Conservation (phyloP, 148 eudicot species). For the Polygonum aviculare region DNA sequence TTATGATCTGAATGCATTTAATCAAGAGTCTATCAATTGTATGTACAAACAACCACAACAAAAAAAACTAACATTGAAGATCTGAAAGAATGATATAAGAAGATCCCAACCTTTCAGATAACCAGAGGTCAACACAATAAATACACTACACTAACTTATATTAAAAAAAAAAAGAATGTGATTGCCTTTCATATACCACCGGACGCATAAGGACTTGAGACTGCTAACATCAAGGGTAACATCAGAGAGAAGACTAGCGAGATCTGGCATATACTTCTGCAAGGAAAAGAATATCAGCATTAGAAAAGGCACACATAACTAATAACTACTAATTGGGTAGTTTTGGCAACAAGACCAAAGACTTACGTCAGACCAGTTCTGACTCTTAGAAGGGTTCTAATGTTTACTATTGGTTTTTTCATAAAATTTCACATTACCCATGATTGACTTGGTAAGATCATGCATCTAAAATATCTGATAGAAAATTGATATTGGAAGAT, state of each 20-base stretch:
- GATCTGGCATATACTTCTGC: slow-evolving; percentile 98
- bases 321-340: not conserved
- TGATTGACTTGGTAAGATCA: not conserved
- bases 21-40: not conserved
- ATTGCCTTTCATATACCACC: slow-evolving; percentile 88
- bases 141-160: not conserved
- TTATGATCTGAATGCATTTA: slow-evolving; percentile 20
- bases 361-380: no score
- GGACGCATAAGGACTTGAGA: slow-evolving; percentile 67
- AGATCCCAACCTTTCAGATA: not conserved
- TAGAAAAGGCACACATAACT: no score
- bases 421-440: no score
- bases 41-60: not conserved
- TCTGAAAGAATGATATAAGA: no score
- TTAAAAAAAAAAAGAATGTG: not conserved
- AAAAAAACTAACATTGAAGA: not conserved
- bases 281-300: not conserved
- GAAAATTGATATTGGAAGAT: not conserved
- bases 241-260: slow-evolving; percentile 73
- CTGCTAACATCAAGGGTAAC: slow-evolving; percentile 91
- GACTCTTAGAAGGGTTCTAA: no score
- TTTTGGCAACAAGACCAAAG: not conserved
- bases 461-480: not conserved
- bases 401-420: no score
- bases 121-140: not conserved